Percentiles rank a stretch among this genome's conserved stretches.
phyloP scores from a whole-genome alignment of 2,329 filamentous ascomycete species.

The Malbranchea cinnamomea region DNA sequence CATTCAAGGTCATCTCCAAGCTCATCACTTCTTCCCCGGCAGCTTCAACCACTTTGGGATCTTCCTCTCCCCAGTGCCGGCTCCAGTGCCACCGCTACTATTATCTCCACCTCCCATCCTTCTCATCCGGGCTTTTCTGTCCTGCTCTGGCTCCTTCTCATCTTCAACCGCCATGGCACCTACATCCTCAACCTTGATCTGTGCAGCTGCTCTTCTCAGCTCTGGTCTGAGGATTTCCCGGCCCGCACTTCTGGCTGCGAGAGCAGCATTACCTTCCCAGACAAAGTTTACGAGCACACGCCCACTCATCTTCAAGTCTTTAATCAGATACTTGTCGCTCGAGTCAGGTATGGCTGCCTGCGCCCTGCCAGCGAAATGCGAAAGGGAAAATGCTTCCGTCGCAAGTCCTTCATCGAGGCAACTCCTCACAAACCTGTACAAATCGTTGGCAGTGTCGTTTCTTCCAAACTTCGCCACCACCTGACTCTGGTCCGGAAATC shows the following conservation, averaged over 20 bases:
- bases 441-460: conserved; percentile 50
- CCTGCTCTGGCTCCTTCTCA: conserved; percentile 22
- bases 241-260: conserved; percentile 34
- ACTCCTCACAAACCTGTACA: conserved; percentile 60
- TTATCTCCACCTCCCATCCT: conserved; percentile 23
- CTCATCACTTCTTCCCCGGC: conserved; percentile 50
- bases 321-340: conserved; percentile 45
- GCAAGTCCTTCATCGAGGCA: conserved; percentile 47
- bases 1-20: too few relatives aligned
- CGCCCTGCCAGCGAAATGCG: conserved; percentile 33
- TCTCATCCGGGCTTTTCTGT: conserved; percentile 23
- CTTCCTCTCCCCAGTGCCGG: too few relatives aligned
- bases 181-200: conserved; percentile 49
- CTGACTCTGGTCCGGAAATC: conserved; percentile 74
- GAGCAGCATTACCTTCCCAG: conserved; percentile 53
- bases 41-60: conserved; percentile 61
- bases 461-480: conserved; percentile 58
- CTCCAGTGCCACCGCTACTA: conserved; percentile 18
- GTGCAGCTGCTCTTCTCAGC: conserved; percentile 47
- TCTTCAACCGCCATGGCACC: conserved; percentile 23
- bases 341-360: conserved; percentile 25
- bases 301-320: conserved; percentile 53
- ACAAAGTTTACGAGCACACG: conserved; percentile 60
- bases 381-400: conserved; percentile 55
- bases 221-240: conserved; percentile 45